Evolutionary conservation across 331 rosid genomes (phyloP).

Genomic region (Erythrophleum ivorense): DNA sequence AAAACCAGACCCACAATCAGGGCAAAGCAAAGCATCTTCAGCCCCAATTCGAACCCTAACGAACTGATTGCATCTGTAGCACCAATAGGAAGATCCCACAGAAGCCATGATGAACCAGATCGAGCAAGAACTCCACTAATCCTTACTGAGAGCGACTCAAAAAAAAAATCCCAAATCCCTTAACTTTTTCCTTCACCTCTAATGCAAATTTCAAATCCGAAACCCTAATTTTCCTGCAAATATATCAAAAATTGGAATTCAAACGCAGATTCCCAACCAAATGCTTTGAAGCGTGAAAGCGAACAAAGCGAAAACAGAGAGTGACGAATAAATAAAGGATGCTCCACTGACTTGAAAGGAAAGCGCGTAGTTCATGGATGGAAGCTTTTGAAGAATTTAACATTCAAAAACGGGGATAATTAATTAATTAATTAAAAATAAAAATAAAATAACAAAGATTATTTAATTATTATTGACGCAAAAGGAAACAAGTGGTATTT

Average conservation of each 20-base stretch:
- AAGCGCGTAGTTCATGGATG: neutral
- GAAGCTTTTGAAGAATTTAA: neutral
- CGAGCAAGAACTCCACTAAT: neutral
- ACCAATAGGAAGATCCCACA: constrained; percentile 57
- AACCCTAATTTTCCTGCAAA: constrained; percentile 27
- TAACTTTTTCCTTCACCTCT: neutral
- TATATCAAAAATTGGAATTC: neutral
- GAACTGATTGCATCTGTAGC: constrained; percentile 62
- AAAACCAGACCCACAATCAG: constrained; percentile 64
- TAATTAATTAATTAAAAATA: neutral
- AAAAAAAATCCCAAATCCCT: constrained; percentile 19
- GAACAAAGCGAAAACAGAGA: neutral
- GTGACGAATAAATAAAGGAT: constrained; percentile 1
- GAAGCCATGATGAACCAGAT: constrained; percentile 50
- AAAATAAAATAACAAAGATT: neutral
- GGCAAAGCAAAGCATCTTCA: constrained; percentile 51
- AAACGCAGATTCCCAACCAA: neutral
- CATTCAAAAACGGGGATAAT: neutral
- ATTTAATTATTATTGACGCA: neutral
- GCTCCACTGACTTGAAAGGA: constrained; percentile 8
- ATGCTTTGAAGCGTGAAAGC: neutral
- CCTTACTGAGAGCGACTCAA: neutral
- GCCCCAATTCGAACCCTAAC: constrained; percentile 49
- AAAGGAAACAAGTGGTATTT: neutral
- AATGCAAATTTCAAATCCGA: neutral